phyloP scores from a whole-genome alignment of 352 stramenopile species.

The Pythium chondricola region DNA sequence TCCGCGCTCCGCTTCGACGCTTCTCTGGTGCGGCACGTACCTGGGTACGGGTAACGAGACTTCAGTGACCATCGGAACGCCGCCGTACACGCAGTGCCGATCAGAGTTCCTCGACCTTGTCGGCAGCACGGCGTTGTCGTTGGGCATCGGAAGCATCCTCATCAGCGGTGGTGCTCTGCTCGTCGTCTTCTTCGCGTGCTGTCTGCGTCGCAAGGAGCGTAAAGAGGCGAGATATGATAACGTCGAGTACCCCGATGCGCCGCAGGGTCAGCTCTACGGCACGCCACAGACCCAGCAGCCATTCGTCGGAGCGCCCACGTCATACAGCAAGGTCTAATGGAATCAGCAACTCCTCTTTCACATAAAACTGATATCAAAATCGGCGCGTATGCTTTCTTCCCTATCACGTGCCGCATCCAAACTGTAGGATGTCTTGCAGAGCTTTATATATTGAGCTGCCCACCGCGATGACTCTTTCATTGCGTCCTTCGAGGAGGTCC shows the following conservation, averaged over 20 bases:
- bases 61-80: conserved; percentile 17
- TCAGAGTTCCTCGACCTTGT: conserved; percentile 41
- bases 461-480: too few relatives aligned
- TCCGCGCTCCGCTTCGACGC: conserved; percentile 39
- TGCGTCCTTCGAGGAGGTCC: too few relatives aligned
- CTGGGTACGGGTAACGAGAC: conserved; percentile 21
- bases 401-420: too few relatives aligned
- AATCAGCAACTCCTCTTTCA: conserved; percentile 47
- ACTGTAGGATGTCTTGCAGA: too few relatives aligned
- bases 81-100: conserved; percentile 44
- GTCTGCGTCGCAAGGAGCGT: conserved; percentile 26
- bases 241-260: conserved; percentile 1
- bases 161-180: conserved; percentile 33
- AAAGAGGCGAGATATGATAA: conserved; percentile 6
- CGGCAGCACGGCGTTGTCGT: conserved; percentile 27
- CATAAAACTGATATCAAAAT: too few relatives aligned
- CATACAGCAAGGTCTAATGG: conserved; percentile 21
- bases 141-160: conserved; percentile 32
- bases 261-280: background rate
- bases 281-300: conserved; percentile 10
- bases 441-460: too few relatives aligned
- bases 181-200: conserved; percentile 38
- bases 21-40: conserved; percentile 60
- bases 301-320: conserved; percentile 2
- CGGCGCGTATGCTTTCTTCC: too few relatives aligned